These are phyloP conservation scores for Sphaerulina vaccinii DNA, from an alignment of 2,329 filamentous ascomycete species.

Conservation along the genomic window DNA sequence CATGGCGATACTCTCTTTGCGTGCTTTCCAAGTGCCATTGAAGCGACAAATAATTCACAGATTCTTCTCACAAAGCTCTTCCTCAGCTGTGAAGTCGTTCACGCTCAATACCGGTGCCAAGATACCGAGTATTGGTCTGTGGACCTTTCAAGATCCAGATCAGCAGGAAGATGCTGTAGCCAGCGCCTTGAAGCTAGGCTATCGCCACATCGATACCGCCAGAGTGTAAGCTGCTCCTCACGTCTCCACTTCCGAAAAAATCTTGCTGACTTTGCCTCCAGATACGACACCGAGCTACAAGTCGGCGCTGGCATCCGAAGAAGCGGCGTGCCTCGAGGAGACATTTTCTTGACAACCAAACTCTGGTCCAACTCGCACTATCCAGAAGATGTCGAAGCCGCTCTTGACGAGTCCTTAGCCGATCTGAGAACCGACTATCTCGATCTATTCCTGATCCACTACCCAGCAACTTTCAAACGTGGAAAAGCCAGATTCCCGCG, in stretches of 20 bases:
- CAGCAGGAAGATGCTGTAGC: conserved; percentile 49
- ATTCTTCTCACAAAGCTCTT: no score
- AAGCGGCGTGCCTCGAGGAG: conserved; percentile 70
- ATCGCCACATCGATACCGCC: conserved; percentile 60
- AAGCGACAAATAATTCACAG: no score
- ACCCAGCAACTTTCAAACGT: conserved; percentile 3
- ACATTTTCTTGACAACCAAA: conserved; percentile 82
- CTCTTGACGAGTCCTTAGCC: conserved; percentile 67
- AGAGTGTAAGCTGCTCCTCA: conserved; percentile 62
- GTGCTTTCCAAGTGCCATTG: no score
- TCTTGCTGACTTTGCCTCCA: conserved; percentile 51
- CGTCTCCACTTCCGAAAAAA: no score
- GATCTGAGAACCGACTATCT: conserved; percentile 65
- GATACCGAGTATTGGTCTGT: conserved; percentile 32
- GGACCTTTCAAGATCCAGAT: conserved; percentile 41
- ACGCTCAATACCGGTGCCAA: not conserved
- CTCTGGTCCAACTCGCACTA: conserved; percentile 77
- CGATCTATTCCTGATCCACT: conserved; percentile 16
- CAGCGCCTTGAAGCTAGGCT: conserved; percentile 48
- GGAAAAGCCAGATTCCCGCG: conserved; percentile 6
- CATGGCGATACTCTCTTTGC: no score
- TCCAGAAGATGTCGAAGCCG: conserved; percentile 45
- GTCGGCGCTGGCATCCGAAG: conserved; percentile 77
- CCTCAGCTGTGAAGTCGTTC: not conserved
- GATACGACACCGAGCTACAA: conserved; percentile 70